Conservation (phyloP, 208 protist genomes). For the Trypanosoma cruzi region DNA sequence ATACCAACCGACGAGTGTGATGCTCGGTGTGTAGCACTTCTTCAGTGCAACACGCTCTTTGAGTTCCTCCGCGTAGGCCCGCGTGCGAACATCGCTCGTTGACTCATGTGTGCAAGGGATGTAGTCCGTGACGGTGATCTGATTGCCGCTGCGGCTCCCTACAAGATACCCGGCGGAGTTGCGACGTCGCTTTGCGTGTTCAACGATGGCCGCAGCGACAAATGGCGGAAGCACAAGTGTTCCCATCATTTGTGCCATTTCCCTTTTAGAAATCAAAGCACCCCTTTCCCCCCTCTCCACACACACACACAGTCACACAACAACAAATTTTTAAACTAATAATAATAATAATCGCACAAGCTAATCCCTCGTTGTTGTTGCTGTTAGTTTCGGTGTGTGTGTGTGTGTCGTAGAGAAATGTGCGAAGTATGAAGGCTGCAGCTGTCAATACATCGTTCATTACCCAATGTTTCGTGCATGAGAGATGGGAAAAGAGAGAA, state of each 20-base stretch:
- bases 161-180: constrained; percentile 71
- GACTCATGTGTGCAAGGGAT: constrained; percentile 64
- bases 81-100: constrained; percentile 26
- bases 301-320: not conserved
- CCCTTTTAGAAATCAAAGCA: too few relatives aligned
- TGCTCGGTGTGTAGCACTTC: constrained; percentile 44
- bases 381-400: too few relatives aligned
- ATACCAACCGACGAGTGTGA: constrained; percentile 80
- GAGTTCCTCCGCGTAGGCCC: constrained; percentile 40
- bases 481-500: not conserved
- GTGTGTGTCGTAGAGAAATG: too few relatives aligned
- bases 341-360: not conserved
- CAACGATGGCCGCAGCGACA: constrained; percentile 78
- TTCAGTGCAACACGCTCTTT: constrained; percentile 44
- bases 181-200: constrained; percentile 77
- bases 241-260: constrained; percentile 6
- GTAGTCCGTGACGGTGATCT: constrained; percentile 67
- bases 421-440: not conserved
- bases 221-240: constrained; percentile 59
- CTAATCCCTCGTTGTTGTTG: too few relatives aligned
- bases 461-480: not conserved
- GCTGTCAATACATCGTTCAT: not conserved
- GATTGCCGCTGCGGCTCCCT: constrained; percentile 44
- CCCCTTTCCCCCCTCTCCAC: too few relatives aligned
- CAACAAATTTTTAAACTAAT: too few relatives aligned